A percentile compares a stretch with the other conserved stretches of the same genome.
Evolutionary conservation across 2,329 filamentous ascomycete species (phyloP).

Genomic region (Penicillium capsulatum): DNA sequence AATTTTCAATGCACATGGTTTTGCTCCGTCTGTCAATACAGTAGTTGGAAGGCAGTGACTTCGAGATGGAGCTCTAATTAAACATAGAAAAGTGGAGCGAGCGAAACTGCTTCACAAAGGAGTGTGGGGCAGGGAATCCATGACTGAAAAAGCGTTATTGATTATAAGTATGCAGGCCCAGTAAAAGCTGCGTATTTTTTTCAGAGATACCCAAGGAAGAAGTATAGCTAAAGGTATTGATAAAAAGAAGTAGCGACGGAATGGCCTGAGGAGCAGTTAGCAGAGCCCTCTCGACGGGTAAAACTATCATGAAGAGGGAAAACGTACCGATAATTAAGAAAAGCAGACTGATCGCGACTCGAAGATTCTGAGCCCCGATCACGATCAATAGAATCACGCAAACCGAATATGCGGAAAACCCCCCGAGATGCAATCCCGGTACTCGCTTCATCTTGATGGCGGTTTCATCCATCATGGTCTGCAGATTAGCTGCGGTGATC

Average conservation of each 20-base stretch:
- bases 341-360: conserved; percentile 19
- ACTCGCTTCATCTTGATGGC: conserved; percentile 20
- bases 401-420: conserved; percentile 23
- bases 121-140: too few species aligned
- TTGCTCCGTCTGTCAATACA: too few species aligned
- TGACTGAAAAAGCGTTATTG: too few species aligned
- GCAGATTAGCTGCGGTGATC: conserved; percentile 28
- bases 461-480: conserved; percentile 31
- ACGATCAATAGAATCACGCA: conserved; percentile 24
- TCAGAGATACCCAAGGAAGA: not conserved
- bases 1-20: too few species aligned
- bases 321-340: conserved; percentile 15
- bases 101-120: too few species aligned
- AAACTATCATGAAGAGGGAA: not conserved
- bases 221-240: conserved; percentile 13
- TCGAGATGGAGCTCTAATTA: too few species aligned
- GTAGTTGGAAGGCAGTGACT: too few species aligned
- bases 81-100: too few species aligned
- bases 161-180: too few species aligned
- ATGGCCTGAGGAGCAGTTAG: conserved; percentile 1
- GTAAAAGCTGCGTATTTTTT: too few species aligned
- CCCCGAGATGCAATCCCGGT: conserved; percentile 16
- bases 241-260: conserved; percentile 5
- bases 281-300: too few species aligned
- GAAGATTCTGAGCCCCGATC: conserved; percentile 23